Evolutionary conservation across 305 asterid species (phyloP), one percentile per base, ranked within the genome.

Genomic region (Fraxinus nigra): DNA sequence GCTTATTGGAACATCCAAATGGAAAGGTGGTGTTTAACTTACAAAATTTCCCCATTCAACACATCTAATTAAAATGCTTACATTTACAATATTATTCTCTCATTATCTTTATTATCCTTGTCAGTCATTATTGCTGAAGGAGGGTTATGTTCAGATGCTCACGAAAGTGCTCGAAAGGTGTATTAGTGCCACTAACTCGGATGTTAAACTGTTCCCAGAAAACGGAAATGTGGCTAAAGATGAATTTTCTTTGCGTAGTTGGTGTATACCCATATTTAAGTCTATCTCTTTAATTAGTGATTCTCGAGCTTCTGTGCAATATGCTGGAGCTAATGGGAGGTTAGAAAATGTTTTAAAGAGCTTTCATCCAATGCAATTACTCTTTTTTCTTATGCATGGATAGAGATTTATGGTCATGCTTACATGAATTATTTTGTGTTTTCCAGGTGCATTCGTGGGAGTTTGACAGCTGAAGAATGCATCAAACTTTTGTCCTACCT

Each of bases 1-100:
- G 91, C 87, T 87, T 94, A 77, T 82, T 93, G 90, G 98, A 96
- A 87, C 99, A 96, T 86, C 97, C 98, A 63, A 85, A 86, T 88
- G 97, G 98, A 46, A 94, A 96, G 98, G 99, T 95, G 76, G 78
- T 40, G 67, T 82, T 56, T 51, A n/a, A 79, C 61, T 78, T 81
- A n/a, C 34, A 33, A 11, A 77, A 73, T 75, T 78, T 69, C 69
- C 70, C 74, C 48, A 10, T 81, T 59, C 54, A 79, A 37, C 79
- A 40, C 63, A 48, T 35, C 78, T 34, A 48, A 65, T 37, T 70
- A 56, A 75, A 75, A 59, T 79, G 83, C 74, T 78, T 43, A 76
- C 28, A 35, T 37, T 76, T 72, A 20, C 38, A 63, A 79, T 67
- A 32, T 80, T 70, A 79, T 81, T 81, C 48, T 72, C 80, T 85